Conservation (phyloP, 2,329 filamentous ascomycete genomes). For the Xylariaceae sp. region DNA sequence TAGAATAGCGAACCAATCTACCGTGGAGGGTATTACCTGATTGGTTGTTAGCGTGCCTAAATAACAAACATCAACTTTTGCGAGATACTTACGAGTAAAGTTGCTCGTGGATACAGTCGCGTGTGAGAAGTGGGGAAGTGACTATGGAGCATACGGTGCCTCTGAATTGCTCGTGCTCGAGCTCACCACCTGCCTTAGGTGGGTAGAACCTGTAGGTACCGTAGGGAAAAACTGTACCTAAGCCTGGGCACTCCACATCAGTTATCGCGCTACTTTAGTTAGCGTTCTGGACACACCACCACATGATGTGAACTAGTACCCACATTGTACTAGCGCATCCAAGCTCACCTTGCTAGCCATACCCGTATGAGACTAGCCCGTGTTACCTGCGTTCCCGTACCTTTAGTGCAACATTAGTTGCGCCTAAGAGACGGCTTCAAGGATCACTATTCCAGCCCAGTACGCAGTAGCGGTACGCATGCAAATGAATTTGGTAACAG, state of each 20-base stretch:
- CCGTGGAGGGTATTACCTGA: too few relatives aligned
- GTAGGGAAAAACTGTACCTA: neutral
- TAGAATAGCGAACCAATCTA: too few relatives aligned
- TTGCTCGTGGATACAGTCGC: neutral
- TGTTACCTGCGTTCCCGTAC: neutral
- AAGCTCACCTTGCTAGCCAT: neutral
- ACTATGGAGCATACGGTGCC: slow-evolving; percentile 15
- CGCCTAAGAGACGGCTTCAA: neutral
- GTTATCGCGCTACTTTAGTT: neutral
- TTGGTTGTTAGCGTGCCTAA: too few relatives aligned
- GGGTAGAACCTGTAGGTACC: neutral
- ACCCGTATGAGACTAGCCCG: neutral
- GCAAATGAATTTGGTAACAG: neutral
- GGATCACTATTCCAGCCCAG: neutral
- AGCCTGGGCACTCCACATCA: neutral
- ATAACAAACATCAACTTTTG: too few relatives aligned
- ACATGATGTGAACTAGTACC: neutral
- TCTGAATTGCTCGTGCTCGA: neutral
- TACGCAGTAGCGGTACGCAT: neutral
- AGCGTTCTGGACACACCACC: neutral
- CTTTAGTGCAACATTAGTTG: neutral
- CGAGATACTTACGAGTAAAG: neutral
- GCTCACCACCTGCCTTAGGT: neutral
- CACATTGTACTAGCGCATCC: neutral
- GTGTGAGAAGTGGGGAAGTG: slow-evolving; percentile 14